These are phyloP conservation scores for Ampelocalamus luodianensis DNA, from an alignment of 176 grass and related monocot species.

Conservation along the genomic window DNA sequence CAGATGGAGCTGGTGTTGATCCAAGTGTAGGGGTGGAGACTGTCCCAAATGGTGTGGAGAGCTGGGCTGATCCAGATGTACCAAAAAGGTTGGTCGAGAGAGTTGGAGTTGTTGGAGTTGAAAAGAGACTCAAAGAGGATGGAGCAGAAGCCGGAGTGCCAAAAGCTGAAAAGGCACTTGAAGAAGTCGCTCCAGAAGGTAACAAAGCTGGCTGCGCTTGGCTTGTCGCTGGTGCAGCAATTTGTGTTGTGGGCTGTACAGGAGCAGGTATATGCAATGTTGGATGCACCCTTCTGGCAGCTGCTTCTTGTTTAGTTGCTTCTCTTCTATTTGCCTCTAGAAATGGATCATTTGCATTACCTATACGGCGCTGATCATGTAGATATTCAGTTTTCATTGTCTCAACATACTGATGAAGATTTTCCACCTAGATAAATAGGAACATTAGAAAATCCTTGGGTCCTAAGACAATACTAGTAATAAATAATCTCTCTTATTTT, in stretches of 20 bases:
- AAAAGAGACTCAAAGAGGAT: conserved; percentile 71
- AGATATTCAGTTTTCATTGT: conserved; percentile 85
- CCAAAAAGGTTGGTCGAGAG: conserved; percentile 70
- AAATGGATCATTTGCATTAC: conserved; percentile 87
- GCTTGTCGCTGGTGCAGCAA: conserved; percentile 49
- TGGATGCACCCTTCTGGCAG: conserved; percentile 88
- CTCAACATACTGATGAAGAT: conserved; percentile 91
- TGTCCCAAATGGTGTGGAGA: conserved; percentile 81
- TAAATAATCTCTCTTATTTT: neutral
- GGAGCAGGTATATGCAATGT: conserved; percentile 83
- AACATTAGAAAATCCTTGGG: conserved; percentile 28
- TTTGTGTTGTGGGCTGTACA: conserved; percentile 57
- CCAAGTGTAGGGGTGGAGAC: conserved; percentile 60
- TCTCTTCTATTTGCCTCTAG: conserved; percentile 94
- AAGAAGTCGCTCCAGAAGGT: conserved; percentile 48
- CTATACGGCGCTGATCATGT: conserved; percentile 55
- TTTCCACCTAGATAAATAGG: conserved; percentile 77
- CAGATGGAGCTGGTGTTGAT: conserved; percentile 68
- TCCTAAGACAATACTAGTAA: neutral
- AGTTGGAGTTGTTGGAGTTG: conserved; percentile 68
- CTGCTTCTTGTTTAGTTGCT: conserved; percentile 82
- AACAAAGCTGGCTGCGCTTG: conserved; percentile 53
- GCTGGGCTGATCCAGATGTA: conserved; percentile 58
- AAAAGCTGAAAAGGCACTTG: conserved; percentile 57
- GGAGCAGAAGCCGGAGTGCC: conserved; percentile 61